phyloP scores from a whole-genome alignment of 768 basidiomycete species.

The Xerocomellus amylosporus region DNA sequence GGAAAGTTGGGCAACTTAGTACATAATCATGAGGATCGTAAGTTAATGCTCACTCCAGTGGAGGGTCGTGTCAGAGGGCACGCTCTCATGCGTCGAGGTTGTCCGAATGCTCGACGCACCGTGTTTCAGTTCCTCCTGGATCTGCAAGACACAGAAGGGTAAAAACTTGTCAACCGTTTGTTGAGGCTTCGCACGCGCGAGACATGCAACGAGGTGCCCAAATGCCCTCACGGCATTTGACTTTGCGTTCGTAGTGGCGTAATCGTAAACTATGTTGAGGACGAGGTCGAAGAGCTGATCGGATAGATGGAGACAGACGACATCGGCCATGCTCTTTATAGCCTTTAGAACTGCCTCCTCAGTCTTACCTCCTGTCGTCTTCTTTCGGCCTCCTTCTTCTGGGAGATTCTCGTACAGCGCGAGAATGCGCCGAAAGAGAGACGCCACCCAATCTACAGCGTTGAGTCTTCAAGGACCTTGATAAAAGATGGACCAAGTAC shows the following conservation, averaged over 20 bases:
- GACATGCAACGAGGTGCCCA: constrained; percentile 80
- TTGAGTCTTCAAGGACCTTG: background rate
- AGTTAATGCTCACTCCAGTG: constrained; percentile 75
- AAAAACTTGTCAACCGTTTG: constrained; percentile 80
- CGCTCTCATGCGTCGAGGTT: constrained; percentile 67
- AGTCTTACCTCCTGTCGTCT: constrained; percentile 80
- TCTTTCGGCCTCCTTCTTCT: constrained; percentile 88
- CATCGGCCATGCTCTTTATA: constrained; percentile 76
- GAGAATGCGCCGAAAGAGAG: constrained; percentile 73
- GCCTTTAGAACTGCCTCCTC: constrained; percentile 74
- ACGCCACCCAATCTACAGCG: constrained; percentile 70
- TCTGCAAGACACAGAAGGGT: constrained; percentile 70
- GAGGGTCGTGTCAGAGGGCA: constrained; percentile 83
- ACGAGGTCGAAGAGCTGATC: constrained; percentile 77
- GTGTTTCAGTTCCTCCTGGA: constrained; percentile 81
- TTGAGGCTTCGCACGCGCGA: constrained; percentile 74
- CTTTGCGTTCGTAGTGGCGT: constrained; percentile 85
- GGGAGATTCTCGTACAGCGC: constrained; percentile 90
- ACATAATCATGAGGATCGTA: background rate
- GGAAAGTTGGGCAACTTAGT: constrained; percentile 1
- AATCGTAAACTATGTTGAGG: constrained; percentile 79
- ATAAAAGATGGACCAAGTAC: constrained; percentile 35
- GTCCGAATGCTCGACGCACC: constrained; percentile 87
- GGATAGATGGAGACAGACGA: constrained; percentile 68
- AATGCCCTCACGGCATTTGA: constrained; percentile 90